Base-by-base conservation (phyloP, 768 basidiomycete species). In the Hortiboletus campestris region DNA sequence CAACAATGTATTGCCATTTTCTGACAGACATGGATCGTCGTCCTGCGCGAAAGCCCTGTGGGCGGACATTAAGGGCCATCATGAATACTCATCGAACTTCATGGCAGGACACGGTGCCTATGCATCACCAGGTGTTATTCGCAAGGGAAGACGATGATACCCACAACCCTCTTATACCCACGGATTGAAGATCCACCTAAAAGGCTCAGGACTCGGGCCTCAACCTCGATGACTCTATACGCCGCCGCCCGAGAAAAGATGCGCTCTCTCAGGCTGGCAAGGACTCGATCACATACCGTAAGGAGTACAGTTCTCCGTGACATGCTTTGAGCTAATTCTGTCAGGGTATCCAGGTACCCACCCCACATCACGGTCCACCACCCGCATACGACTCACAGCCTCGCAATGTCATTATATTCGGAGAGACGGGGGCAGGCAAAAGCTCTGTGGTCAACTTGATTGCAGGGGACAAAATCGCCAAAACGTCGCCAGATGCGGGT, bases 371-470 rank as follows among this genome's bases (percentile, higher is more conserved):
- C 8, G 42, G 49, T 19, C 39, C 53, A 34, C 67, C 67, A 0
- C 59, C 61, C 25, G 25, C 54, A 34, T 67, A 63, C 29, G 46
- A 64, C 41, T 53, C 59, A 6, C 56, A 51, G 8, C 51, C 56
- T 7, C 51, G 39, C 46, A 69, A 69, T 28, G 62, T 71, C 48
- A 35, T 69, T 42, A 58, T 69, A 46, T 71, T 69, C 13, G 67
- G 69, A 22, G 67, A 68, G 47, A 59, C 67, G 11, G 67, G 67
- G 16, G 38, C 46, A 8, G 72, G 73, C 2, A 79, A 79, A 54
- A 79, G 78, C 53, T 75, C 74, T 2, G 63, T 77, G 31, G 61
- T 78, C 58, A 79, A 78, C 60, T 60, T 79, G 68, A 61, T 79
- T 25, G 63, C 63, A n/a, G 68, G 67, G 11, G 6, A 22, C 0